phyloP scores from a whole-genome alignment of 441 rosid genomes.

The Populus hybrid region DNA sequence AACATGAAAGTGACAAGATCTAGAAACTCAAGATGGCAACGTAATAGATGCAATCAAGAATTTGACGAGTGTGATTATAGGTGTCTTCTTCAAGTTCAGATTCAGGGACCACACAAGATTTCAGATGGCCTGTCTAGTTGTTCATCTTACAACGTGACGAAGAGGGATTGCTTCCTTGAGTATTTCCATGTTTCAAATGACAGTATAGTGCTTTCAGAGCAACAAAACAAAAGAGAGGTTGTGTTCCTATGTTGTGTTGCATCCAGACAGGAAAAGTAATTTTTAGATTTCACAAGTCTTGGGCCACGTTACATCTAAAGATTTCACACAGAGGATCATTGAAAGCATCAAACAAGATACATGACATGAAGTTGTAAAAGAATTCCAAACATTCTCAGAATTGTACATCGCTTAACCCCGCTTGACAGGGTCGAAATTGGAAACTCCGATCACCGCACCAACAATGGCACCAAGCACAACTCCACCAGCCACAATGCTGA shows the following conservation, averaged over 20 bases:
- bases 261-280: neutral
- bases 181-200: neutral
- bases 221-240: neutral
- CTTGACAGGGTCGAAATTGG: constrained; percentile 92
- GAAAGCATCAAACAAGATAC: constrained; percentile 28
- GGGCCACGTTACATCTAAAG: constrained; percentile 9
- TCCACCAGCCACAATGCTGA: constrained; percentile 79
- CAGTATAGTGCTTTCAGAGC: too few relatives aligned
- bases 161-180: too few relatives aligned
- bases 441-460: constrained; percentile 70
- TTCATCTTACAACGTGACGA: too few relatives aligned
- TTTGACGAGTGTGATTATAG: constrained; percentile 79
- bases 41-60: constrained; percentile 89
- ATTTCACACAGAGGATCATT: constrained; percentile 1
- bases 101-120: constrained; percentile 78
- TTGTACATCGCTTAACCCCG: constrained; percentile 37
- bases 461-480: constrained; percentile 54
- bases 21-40: constrained; percentile 60
- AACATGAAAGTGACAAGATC: constrained; percentile 69
- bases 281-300: constrained; percentile 18
- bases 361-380: constrained; percentile 17
- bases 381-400: constrained; percentile 14
- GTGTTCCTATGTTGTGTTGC: neutral
- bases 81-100: constrained; percentile 84
- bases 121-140: too few relatives aligned